A percentile compares a stretch with the other conserved stretches of the same genome.
phyloP scores from a whole-genome alignment of 768 basidiomycete genomes.

The Russula lepida region DNA sequence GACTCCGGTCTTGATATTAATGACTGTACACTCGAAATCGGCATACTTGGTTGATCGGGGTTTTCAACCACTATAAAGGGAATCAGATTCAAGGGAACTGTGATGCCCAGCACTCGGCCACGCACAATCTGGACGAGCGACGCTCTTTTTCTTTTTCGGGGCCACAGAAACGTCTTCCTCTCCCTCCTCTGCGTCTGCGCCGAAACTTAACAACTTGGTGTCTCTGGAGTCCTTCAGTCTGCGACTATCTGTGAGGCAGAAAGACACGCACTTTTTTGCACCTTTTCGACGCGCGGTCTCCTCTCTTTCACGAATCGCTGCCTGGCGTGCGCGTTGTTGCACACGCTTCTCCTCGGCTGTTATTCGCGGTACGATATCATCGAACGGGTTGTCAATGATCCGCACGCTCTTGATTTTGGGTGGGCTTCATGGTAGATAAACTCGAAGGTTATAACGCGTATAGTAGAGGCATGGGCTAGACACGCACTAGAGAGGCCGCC shows the following conservation, averaged over 20 bases:
- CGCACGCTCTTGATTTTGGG: slow-evolving; percentile 83
- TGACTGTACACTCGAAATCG: slow-evolving; percentile 10
- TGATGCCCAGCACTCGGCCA: slow-evolving; percentile 3
- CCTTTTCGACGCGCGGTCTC: slow-evolving; percentile 61
- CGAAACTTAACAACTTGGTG: slow-evolving; percentile 84
- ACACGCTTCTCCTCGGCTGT: slow-evolving; percentile 86
- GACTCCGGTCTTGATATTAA: neutral
- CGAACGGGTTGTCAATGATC: slow-evolving; percentile 89
- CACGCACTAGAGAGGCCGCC: slow-evolving; percentile 71
- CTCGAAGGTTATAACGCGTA: neutral
- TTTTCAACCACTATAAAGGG: slow-evolving; percentile 30
- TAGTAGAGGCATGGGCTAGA: neutral
- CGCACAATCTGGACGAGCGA: slow-evolving; percentile 79
- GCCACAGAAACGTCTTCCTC: slow-evolving; percentile 46
- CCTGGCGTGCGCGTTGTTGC: slow-evolving; percentile 74
- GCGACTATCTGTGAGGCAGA: neutral
- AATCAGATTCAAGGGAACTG: neutral
- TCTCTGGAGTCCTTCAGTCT: slow-evolving; percentile 44
- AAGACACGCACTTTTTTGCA: slow-evolving; percentile 61
- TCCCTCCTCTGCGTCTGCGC: slow-evolving; percentile 57
- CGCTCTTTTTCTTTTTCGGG: slow-evolving; percentile 73
- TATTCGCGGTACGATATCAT: slow-evolving; percentile 92
- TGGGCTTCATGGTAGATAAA: slow-evolving; percentile 43
- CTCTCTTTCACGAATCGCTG: slow-evolving; percentile 69
- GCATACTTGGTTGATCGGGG: slow-evolving; percentile 23